Conservation (phyloP, 768 basidiomycete species). For the Rhizopogon vulgaris region DNA sequence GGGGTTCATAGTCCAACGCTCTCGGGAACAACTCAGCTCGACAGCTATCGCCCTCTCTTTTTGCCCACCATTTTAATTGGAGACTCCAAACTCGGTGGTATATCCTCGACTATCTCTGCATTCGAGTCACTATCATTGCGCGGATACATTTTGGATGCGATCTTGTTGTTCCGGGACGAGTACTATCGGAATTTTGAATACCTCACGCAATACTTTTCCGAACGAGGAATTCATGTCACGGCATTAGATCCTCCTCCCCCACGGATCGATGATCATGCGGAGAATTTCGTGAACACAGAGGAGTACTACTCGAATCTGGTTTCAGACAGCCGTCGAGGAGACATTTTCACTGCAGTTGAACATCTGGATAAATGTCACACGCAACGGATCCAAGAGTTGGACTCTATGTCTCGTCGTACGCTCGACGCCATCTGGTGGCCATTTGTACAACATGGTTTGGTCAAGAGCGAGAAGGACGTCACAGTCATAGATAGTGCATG, state of each 20-base stretch:
- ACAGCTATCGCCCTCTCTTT: constrained; percentile 80
- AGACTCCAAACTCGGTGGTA: constrained; percentile 87
- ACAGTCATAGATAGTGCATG: constrained; percentile 89
- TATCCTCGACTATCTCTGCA: constrained; percentile 86
- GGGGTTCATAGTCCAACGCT: constrained; percentile 90
- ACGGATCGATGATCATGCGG: constrained; percentile 31
- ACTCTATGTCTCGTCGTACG: constrained; percentile 73
- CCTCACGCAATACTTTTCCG: constrained; percentile 70
- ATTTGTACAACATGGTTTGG: constrained; percentile 84
- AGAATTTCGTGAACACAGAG: constrained; percentile 51
- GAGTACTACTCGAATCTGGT: constrained; percentile 63
- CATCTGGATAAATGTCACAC: constrained; percentile 61
- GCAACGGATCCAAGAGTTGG: constrained; percentile 63
- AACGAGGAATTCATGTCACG: constrained; percentile 54
- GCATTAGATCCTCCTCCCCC: constrained; percentile 57
- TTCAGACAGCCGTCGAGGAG: constrained; percentile 26
- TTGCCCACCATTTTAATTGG: constrained; percentile 86
- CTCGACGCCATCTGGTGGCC: constrained; percentile 92
- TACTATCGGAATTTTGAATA: constrained; percentile 90
- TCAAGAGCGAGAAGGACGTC: constrained; percentile 65
- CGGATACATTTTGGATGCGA: constrained; percentile 81
- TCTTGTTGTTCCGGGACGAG: constrained; percentile 77
- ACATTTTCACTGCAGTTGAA: constrained; percentile 41
- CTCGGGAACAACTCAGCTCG: constrained; percentile 77
- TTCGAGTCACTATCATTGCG: constrained; percentile 90